These are phyloP conservation scores for Phalaenopsis equestris DNA, from an alignment of 106 monocot species.

Conservation along the genomic window DNA sequence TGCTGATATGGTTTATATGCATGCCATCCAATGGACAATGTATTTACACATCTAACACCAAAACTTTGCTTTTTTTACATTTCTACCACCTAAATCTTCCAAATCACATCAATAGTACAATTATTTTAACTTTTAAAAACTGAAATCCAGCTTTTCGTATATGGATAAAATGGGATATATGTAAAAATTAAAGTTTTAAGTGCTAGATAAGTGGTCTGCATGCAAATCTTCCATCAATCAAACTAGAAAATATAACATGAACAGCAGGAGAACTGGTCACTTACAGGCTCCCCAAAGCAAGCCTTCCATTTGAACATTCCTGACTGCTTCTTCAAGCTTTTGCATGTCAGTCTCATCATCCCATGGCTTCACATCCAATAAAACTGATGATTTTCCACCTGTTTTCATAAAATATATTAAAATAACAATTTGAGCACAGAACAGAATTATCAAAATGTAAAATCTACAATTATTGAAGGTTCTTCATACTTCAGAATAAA, in stretches of 20 bases:
- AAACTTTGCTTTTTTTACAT: no score
- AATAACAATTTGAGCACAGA: background rate
- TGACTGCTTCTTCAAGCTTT: conserved; percentile 82
- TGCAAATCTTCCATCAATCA: background rate
- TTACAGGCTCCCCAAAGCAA: conserved; percentile 92
- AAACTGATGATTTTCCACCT: conserved; percentile 94
- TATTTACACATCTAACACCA: no score
- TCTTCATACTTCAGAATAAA: background rate
- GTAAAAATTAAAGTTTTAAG: no score
- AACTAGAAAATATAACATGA: background rate
- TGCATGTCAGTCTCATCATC: conserved; percentile 98
- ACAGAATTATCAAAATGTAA: background rate
- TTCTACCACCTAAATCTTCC: no score
- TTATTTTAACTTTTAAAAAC: no score
- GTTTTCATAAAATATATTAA: conserved; percentile 8
- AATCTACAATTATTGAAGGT: background rate
- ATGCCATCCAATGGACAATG: no score
- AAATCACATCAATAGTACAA: no score
- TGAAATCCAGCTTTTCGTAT: no score
- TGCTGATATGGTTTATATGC: no score
- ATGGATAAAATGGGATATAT: no score
- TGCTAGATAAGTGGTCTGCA: no score
- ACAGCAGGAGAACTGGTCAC: conserved; percentile 7
- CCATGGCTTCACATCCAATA: conserved; percentile 96
- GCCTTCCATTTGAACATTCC: conserved; percentile 79